phyloP scores from a whole-genome alignment of 2,329 filamentous ascomycete species.

The Ambrosiella beaveri region DNA sequence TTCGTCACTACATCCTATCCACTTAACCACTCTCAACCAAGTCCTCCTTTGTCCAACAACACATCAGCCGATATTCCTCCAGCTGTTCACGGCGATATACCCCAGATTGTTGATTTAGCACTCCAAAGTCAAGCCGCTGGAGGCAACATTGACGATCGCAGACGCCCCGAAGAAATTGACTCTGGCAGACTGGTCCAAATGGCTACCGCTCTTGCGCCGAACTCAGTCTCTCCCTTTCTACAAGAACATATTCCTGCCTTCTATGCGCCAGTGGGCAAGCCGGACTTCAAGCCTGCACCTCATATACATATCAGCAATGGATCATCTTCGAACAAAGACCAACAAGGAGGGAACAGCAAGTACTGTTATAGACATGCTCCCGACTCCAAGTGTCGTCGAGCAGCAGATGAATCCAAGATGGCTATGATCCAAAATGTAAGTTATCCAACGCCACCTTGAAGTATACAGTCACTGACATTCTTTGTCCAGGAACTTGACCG shows the following conservation, averaged over 20 bases:
- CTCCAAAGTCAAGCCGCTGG: slow-evolving; percentile 1
- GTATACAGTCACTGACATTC: too few relatives aligned
- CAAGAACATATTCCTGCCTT: slow-evolving; percentile 77
- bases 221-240: slow-evolving; percentile 75
- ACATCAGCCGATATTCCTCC: background rate
- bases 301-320: background rate
- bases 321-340: slow-evolving; percentile 23
- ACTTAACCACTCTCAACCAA: background rate
- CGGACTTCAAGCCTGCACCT: slow-evolving; percentile 17
- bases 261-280: slow-evolving; percentile 63
- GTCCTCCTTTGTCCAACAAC: background rate
- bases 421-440: slow-evolving; percentile 74
- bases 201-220: slow-evolving; percentile 49
- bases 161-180: slow-evolving; percentile 9
- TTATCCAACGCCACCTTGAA: slow-evolving; percentile 12
- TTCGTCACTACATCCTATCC: too few relatives aligned
- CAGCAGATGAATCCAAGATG: slow-evolving; percentile 93
- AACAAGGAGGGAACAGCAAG: slow-evolving; percentile 47
- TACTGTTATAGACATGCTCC: slow-evolving; percentile 93
- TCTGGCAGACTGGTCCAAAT: slow-evolving; percentile 34
- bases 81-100: background rate
- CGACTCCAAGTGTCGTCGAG: slow-evolving; percentile 80
- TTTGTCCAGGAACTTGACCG: slow-evolving; percentile 54
- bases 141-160: slow-evolving; percentile 5
- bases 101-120: background rate